These are phyloP conservation scores for Trichothecium roseum DNA, from an alignment of 2,329 filamentous ascomycete genomes.

Conservation along the genomic window DNA sequence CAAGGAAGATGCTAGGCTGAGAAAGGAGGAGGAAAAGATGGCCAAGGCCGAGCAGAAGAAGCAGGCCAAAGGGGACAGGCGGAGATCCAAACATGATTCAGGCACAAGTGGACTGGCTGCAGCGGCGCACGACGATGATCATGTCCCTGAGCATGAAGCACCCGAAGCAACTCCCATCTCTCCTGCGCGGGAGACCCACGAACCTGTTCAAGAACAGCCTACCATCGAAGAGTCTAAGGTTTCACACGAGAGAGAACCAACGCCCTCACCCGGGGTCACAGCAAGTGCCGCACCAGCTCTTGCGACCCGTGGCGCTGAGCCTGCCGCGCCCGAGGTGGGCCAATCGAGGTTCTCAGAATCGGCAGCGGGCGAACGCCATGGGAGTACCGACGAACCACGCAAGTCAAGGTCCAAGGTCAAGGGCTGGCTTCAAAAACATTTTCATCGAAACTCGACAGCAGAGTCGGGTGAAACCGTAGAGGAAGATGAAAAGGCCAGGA, in stretches of 20 bases:
- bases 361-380: too few relatives aligned
- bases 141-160: conserved; percentile 2
- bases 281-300: background rate
- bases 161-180: conserved; percentile 1
- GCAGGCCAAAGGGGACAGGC: conserved; percentile 39
- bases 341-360: too few relatives aligned
- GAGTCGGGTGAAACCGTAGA: conserved; percentile 29
- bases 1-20: conserved; percentile 22
- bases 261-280: too few relatives aligned
- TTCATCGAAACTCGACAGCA: too few relatives aligned
- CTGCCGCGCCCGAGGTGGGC: background rate
- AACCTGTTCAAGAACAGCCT: conserved; percentile 6
- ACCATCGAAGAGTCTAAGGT: too few relatives aligned
- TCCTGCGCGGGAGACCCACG: too few relatives aligned
- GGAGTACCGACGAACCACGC: conserved; percentile 11
- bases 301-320: background rate
- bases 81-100: conserved; percentile 24
- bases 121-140: conserved; percentile 4
- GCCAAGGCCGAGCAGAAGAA: conserved; percentile 44
- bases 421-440: conserved; percentile 45
- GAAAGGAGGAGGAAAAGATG: conserved; percentile 41
- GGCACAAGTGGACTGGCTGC: conserved; percentile 7
- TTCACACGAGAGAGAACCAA: too few relatives aligned
- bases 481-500: conserved; percentile 17
- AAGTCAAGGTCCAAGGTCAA: conserved; percentile 33